Base-by-base conservation (phyloP, 1,139 yeast genomes). In the Suhomyces wounanorum region DNA sequence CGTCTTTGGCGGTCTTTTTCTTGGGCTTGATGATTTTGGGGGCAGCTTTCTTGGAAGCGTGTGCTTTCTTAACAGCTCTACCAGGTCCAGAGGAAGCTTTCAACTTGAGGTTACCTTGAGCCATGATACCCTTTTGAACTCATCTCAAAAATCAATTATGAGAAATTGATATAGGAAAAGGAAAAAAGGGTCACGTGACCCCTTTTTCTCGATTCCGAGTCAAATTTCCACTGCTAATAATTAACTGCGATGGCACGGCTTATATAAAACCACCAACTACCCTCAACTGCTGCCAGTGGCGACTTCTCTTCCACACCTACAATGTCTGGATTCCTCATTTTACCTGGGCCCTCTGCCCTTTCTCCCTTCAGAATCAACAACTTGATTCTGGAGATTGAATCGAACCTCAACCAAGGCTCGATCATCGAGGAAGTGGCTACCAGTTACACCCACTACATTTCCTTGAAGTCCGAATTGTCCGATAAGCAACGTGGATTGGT, bases 261-360 rank as follows among this genome's bases (percentile, higher is more conserved):
- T 40, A 44, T 44, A 44, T 48, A 48, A 31, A 44, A 33, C 26
- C 40, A 28, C 44, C 38, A 21, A 8, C 6, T 42, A 21, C 18
- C 47, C 38, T 28, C 37, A 16, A 17, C 18, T 18, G 31, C 33
- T 36, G 18, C 16, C 31, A 14, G 35, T 26, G 37, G 48, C 30
- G 36, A 40, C 41, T 45, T 40, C 17, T 36, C 25, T 28, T 45
- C 37, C 48, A 39, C 48, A 30, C 11, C 28, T 39, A 16, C 6
- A 8, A 57, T 52, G 55, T 55, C 52, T 45, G 49, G 54, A 43
- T 73, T 69, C 70, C 78, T 87, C 67, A 79, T 87, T 59, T 77
- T 89, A 59, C 87, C 96, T 47, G 99, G 99, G 53, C 96, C 97
- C 48, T 82, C 81, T 65, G 98, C 97, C 56, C 79, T 92, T 66